Percentiles rank a stretch among this genome's conserved stretches.
Evolutionary conservation across 2,329 filamentous ascomycete species (phyloP).

Genomic region (Dothidotthia symphoricarpi): DNA sequence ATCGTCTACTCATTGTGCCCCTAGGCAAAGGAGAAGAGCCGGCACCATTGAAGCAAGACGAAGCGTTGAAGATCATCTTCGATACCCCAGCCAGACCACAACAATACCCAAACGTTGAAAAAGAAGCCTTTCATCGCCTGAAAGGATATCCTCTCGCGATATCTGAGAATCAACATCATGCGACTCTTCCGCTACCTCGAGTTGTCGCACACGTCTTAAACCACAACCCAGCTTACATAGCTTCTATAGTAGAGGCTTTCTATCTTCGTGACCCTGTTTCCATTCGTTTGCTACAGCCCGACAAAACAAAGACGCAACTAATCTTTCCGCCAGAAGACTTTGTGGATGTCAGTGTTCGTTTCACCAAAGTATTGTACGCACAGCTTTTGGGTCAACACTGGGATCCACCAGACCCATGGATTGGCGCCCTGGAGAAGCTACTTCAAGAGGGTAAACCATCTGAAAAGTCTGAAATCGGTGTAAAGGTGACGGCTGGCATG

Average conservation of each 20-base stretch:
- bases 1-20: slow-evolving; percentile 72
- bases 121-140: slow-evolving; percentile 86
- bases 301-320: slow-evolving; percentile 52
- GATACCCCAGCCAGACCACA: slow-evolving; percentile 59
- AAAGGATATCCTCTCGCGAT: slow-evolving; percentile 80
- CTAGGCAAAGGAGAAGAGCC: slow-evolving; percentile 37
- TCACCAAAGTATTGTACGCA: slow-evolving; percentile 87
- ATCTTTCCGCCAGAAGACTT: slow-evolving; percentile 75
- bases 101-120: slow-evolving; percentile 72
- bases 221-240: slow-evolving; percentile 69
- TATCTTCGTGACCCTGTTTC: slow-evolving; percentile 83
- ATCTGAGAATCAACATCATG: slow-evolving; percentile 70
- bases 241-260: slow-evolving; percentile 84
- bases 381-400: slow-evolving; percentile 88
- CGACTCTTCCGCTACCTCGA: slow-evolving; percentile 72
- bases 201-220: slow-evolving; percentile 79
- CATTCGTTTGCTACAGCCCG: slow-evolving; percentile 63
- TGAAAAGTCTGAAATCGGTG: slow-evolving; percentile 64
- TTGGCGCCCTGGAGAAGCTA: slow-evolving; percentile 40
- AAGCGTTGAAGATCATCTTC: slow-evolving; percentile 63
- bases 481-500: slow-evolving; percentile 88
- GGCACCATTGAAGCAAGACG: slow-evolving; percentile 56
- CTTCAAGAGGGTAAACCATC: slow-evolving; percentile 33
- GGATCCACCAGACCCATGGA: slow-evolving; percentile 59
- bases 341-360: slow-evolving; percentile 73